A percentile compares a stretch with the other conserved stretches of the same genome.
Evolutionary conservation across 306 rosid species (phyloP).

Genomic region (Cicer bijugum): DNA sequence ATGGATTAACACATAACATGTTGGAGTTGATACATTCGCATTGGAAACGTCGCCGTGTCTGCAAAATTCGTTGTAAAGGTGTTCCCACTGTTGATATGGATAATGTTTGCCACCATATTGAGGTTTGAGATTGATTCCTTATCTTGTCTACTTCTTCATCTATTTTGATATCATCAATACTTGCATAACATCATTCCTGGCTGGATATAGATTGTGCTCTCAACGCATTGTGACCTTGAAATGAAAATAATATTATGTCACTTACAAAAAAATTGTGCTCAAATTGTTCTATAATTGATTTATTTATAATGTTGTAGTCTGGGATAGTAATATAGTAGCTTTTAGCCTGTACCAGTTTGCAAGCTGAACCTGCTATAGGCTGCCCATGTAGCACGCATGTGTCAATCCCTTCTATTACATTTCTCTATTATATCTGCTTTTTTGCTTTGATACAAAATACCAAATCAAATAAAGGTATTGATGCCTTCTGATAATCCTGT

Average conservation of each 20-base stretch:
- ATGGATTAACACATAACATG: conserved; percentile 96
- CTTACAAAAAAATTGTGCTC: not conserved
- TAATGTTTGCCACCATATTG: conserved; percentile 78
- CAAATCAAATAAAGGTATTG: not conserved
- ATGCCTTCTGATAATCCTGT: not conserved
- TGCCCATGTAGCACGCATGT: not conserved
- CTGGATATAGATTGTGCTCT: conserved; percentile 3
- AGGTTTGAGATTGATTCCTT: conserved; percentile 54
- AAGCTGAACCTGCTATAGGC: not conserved
- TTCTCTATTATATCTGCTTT: not conserved
- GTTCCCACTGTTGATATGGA: conserved; percentile 96
- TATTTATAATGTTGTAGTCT: not conserved
- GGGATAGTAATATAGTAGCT: not conserved
- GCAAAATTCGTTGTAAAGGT: conserved; percentile 91
- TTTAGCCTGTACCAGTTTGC: not conserved
- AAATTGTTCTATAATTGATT: conserved; percentile 7
- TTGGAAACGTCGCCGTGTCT: conserved; percentile 77
- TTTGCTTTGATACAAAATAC: not conserved
- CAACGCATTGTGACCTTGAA: not conserved
- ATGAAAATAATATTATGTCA: conserved; percentile 4
- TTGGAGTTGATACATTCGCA: conserved; percentile 94
- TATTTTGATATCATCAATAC: conserved; percentile 6
- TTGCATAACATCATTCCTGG: conserved; percentile 12
- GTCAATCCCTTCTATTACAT: conserved; percentile 3
- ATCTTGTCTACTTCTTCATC: not conserved